A percentile compares a stretch with the other conserved stretches of the same genome.
Conservation (phyloP, 805 yeast genomes). For the Soucietia sequanensis region DNA sequence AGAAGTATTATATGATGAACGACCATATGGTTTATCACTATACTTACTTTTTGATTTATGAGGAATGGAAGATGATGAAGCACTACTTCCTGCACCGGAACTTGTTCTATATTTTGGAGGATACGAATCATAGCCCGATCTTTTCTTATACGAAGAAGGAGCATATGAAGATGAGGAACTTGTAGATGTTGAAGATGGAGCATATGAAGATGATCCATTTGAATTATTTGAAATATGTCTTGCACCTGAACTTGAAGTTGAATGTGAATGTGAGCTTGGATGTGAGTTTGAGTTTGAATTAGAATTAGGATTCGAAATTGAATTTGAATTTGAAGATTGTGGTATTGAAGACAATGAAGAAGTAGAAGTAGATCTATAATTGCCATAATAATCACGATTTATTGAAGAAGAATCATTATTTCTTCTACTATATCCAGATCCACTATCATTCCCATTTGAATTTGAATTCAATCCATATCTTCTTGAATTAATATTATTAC, state of each 20-base stretch:
- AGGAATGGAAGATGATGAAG: background rate
- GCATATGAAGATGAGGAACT: background rate
- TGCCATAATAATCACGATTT: slow-evolving; percentile 7
- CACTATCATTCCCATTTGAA: slow-evolving; percentile 2
- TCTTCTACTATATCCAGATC: slow-evolving; percentile 3
- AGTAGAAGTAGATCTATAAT: slow-evolving; percentile 4
- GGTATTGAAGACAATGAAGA: too few relatives aligned
- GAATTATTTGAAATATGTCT: too few relatives aligned
- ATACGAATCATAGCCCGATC: slow-evolving; percentile 1
- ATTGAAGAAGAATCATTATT: background rate
- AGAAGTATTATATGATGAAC: background rate
- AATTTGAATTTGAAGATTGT: too few relatives aligned
- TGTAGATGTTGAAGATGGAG: too few relatives aligned
- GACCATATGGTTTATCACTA: background rate
- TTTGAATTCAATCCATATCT: background rate
- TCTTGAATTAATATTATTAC: background rate
- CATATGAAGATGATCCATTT: too few relatives aligned
- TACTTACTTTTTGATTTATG: background rate
- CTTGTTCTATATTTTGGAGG: slow-evolving; percentile 1
- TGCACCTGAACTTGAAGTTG: too few relatives aligned
- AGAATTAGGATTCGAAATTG: too few relatives aligned
- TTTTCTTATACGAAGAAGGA: background rate
- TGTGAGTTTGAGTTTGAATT: too few relatives aligned
- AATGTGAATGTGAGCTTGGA: too few relatives aligned
- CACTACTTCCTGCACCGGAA: too few relatives aligned